phyloP scores from a whole-genome alignment of 2,329 filamentous ascomycete species.

The Neonectria magnoliae region DNA sequence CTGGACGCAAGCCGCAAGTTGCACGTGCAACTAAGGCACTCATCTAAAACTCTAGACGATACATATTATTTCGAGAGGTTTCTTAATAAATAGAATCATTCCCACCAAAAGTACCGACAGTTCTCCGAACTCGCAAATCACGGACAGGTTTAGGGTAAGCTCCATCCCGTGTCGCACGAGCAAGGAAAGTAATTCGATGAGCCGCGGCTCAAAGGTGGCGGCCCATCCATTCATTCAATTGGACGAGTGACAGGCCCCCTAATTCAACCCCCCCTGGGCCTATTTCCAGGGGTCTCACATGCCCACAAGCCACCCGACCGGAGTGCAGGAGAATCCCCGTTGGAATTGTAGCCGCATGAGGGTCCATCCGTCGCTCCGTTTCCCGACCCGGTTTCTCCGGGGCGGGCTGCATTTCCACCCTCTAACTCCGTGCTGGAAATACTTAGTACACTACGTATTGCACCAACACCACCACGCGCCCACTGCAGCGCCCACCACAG shows the following conservation, averaged over 20 bases:
- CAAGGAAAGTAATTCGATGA: background rate
- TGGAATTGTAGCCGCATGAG: slow-evolving; percentile 2
- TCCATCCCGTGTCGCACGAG: background rate
- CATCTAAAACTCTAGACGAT: no score
- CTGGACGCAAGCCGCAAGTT: no score
- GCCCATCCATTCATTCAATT: background rate
- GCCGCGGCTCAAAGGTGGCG: slow-evolving; percentile 1
- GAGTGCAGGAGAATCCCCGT: background rate
- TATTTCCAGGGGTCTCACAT: slow-evolving; percentile 34
- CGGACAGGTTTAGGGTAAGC: background rate
- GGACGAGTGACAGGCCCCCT: slow-evolving; percentile 32
- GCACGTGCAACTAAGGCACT: no score
- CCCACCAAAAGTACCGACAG: no score
- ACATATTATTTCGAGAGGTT: no score
- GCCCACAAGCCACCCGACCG: slow-evolving; percentile 5
- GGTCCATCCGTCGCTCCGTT: slow-evolving; percentile 16
- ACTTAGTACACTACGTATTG: no score
- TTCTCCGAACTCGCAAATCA: no score
- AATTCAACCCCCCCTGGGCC: slow-evolving; percentile 13
- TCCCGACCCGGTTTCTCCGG: slow-evolving; percentile 37
- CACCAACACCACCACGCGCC: slow-evolving; percentile 32
- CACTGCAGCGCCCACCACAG: slow-evolving; percentile 6
- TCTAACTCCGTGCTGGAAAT: background rate
- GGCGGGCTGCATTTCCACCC: background rate
- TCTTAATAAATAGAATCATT: background rate